Conservation (phyloP, 2,329 filamentous ascomycete species). For the Paecilomyces sp. region DNA sequence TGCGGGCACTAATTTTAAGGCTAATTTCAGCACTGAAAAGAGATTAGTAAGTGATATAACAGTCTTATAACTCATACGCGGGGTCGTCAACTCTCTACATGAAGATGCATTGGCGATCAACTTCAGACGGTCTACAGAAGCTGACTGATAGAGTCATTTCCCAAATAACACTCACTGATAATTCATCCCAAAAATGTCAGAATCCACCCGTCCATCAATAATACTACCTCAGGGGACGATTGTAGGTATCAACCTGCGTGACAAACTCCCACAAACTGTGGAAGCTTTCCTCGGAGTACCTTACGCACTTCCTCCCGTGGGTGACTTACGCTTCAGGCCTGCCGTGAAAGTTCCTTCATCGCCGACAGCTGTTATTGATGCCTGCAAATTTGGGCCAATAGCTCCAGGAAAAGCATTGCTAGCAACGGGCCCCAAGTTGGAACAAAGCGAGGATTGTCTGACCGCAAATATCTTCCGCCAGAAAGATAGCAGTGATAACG, state of each 20-base stretch:
- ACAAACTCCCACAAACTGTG: conserved; percentile 16
- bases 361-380: conserved; percentile 22
- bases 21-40: no score
- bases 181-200: neutral
- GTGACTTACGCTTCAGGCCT: conserved; percentile 40
- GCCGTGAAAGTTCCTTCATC: conserved; percentile 20
- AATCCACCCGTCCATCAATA: neutral
- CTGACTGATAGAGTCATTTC: no score
- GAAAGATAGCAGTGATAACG: conserved; percentile 4
- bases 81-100: no score
- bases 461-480: conserved; percentile 36
- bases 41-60: no score
- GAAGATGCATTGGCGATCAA: no score
- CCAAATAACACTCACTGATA: neutral
- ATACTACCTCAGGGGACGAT: conserved; percentile 21
- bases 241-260: conserved; percentile 17
- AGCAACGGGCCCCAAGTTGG: conserved; percentile 42
- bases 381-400: conserved; percentile 25
- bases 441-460: conserved; percentile 38
- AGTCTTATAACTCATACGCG: no score
- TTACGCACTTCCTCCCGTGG: conserved; percentile 42
- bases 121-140: no score
- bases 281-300: conserved; percentile 44
- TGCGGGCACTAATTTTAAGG: no score
- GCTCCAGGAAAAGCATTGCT: conserved; percentile 41